A percentile compares a stretch with the other conserved stretches of the same genome.
Evolutionary conservation across 176 grass and related monocot species (phyloP).

Genomic region (Cenchrus purpureus): DNA sequence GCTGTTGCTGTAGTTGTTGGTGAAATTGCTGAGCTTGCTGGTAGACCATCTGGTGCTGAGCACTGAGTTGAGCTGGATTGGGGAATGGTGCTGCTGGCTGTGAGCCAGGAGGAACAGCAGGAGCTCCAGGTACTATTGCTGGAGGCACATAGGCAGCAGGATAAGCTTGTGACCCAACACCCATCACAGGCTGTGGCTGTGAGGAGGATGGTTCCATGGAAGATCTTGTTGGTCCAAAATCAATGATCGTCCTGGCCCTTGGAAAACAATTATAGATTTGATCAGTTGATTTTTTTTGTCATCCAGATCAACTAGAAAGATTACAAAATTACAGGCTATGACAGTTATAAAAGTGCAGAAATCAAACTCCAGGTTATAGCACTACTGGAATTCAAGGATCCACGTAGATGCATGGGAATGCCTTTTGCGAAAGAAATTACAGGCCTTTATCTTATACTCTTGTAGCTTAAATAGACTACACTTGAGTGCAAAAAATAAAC

Average conservation of each 20-base stretch:
- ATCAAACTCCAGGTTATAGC: not conserved
- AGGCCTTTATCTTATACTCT: not conserved
- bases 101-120: conserved; percentile 33
- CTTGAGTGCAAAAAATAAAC: not conserved
- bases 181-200: conserved; percentile 60
- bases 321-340: not conserved
- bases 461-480: not conserved
- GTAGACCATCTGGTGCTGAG: conserved; percentile 69
- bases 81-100: conserved; percentile 46
- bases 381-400: not conserved
- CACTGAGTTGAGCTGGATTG: conserved; percentile 53
- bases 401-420: conserved; percentile 19
- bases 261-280: conserved; percentile 20
- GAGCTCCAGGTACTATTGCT: conserved; percentile 51
- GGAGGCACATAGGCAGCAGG: conserved; percentile 44
- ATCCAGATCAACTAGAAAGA: conserved; percentile 15
- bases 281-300: conserved; percentile 7
- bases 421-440: not conserved
- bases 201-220: conserved; percentile 66
- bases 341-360: not conserved
- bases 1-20: conserved; percentile 70
- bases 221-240: conserved; percentile 27
- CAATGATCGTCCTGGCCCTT: conserved; percentile 3
- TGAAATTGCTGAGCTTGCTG: conserved; percentile 71
- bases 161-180: conserved; percentile 61